A percentile compares a stretch with the other conserved stretches of the same genome.
Evolutionary conservation across 257 asterid species (phyloP).

Genomic region (Nicotiana knightiana): DNA sequence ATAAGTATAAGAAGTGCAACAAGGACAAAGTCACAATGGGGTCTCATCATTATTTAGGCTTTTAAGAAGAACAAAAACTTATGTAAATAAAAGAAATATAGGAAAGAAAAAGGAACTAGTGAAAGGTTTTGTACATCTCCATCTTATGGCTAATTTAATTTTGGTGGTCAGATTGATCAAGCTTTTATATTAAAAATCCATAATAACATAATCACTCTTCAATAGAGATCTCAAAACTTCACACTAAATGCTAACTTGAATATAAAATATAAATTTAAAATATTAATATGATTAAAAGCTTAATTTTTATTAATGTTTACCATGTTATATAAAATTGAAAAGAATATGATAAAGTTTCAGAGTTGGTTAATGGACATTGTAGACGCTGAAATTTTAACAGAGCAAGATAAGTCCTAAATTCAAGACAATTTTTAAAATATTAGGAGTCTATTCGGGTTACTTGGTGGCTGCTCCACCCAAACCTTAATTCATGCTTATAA

Average conservation of each 20-base stretch:
- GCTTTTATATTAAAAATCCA: not conserved
- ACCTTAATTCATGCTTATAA: too few species aligned
- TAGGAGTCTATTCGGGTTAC: too few species aligned
- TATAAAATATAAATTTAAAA: not conserved
- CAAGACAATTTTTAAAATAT: too few species aligned
- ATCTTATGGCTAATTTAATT: not conserved
- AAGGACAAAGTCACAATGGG: slow-evolving; percentile 8
- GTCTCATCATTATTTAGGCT: slow-evolving; percentile 17
- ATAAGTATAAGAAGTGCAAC: not conserved
- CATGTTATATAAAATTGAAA: not conserved
- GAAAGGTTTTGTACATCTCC: not conserved
- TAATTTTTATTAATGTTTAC: not conserved
- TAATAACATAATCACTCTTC: not conserved
- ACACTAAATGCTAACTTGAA: not conserved
- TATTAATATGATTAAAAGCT: not conserved
- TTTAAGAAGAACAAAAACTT: slow-evolving; percentile 7
- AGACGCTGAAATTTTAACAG: too few species aligned
- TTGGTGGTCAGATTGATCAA: not conserved
- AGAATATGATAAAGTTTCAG: not conserved
- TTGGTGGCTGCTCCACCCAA: too few species aligned
- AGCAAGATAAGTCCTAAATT: too few species aligned
- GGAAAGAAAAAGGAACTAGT: not conserved
- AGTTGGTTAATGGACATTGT: not conserved
- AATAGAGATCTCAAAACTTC: not conserved
- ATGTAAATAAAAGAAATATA: not conserved